phyloP scores from a whole-genome alignment of 148 eudicot species.

The Silene latifolia region DNA sequence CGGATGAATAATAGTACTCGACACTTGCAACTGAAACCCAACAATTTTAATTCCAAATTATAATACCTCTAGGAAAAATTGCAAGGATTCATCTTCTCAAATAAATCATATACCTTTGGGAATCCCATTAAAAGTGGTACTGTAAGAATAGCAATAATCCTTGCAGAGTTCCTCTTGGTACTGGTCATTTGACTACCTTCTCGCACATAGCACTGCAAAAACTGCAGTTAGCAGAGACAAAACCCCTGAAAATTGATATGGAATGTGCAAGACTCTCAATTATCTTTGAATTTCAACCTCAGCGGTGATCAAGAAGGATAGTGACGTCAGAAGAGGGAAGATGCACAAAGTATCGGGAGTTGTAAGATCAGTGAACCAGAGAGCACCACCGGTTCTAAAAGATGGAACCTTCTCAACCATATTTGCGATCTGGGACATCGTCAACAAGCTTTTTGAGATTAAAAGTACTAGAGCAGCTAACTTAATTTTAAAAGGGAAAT shows the following conservation, averaged over 20 bases:
- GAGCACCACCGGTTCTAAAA: slow-evolving; percentile 61
- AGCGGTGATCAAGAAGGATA: slow-evolving; percentile 60
- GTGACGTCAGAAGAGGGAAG: slow-evolving; percentile 59
- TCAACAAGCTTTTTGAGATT: slow-evolving; percentile 7
- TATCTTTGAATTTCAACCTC: slow-evolving; percentile 38
- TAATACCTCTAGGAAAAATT: neutral
- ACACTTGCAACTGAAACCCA: no score
- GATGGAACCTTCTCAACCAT: slow-evolving; percentile 89
- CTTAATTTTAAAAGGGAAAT: neutral
- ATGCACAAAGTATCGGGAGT: slow-evolving; percentile 67
- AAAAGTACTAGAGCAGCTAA: neutral
- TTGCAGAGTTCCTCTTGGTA: slow-evolving; percentile 63
- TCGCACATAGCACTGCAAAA: slow-evolving; percentile 58
- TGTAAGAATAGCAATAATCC: slow-evolving; percentile 58
- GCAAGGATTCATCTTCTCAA: no score
- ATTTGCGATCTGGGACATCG: slow-evolving; percentile 48
- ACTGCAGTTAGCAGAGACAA: neutral
- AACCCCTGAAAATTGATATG: neutral
- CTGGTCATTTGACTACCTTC: slow-evolving; percentile 73
- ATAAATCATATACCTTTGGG: slow-evolving; percentile 49
- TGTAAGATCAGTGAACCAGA: slow-evolving; percentile 79
- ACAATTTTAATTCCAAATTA: no score
- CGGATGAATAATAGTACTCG: no score
- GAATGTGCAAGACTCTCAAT: neutral
- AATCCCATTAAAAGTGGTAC: slow-evolving; percentile 64